A percentile compares a stretch with the other conserved stretches of the same genome.
These are phyloP conservation scores for Datura wrightii DNA, from an alignment of 257 asterid species.

Conservation along the genomic window DNA sequence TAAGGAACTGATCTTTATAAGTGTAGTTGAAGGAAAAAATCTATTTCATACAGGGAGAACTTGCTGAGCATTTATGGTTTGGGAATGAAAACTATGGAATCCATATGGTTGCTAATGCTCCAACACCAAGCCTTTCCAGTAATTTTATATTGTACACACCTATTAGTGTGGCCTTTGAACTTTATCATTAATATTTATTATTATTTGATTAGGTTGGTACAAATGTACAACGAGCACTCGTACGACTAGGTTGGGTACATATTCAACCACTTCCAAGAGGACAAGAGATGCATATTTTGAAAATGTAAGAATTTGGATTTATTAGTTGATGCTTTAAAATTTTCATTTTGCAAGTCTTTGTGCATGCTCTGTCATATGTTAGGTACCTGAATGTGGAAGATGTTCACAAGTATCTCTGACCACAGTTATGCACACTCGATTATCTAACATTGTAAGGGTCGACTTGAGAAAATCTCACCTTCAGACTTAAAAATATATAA, in stretches of 20 bases:
- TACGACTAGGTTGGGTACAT: conserved; percentile 74
- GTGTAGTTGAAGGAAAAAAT: not conserved
- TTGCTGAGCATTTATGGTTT: conserved; percentile 58
- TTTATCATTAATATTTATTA: not conserved
- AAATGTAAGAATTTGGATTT: conserved; percentile 41
- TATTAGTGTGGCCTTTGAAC: not conserved
- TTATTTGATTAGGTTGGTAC: conserved; percentile 56
- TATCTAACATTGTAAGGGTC: conserved; percentile 42
- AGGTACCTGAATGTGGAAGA: conserved; percentile 57
- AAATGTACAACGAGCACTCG: conserved; percentile 60
- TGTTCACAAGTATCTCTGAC: conserved; percentile 66
- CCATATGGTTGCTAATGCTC: conserved; percentile 64
- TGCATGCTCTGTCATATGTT: not conserved
- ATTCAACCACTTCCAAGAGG: conserved; percentile 55
- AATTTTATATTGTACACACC: conserved; percentile 31
- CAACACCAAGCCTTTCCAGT: conserved; percentile 68
- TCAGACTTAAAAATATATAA: not conserved
- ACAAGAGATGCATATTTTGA: conserved; percentile 54
- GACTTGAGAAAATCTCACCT: not conserved
- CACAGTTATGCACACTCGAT: conserved; percentile 42
- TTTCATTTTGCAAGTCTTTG: not conserved
- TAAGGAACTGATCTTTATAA: not conserved
- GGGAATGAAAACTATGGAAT: conserved; percentile 72
- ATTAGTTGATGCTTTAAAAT: not conserved
- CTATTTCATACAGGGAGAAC: conserved; percentile 51